Evolutionary conservation across 23 red algal genomes (phyloP).

Genomic region (Chondrus crispus): DNA sequence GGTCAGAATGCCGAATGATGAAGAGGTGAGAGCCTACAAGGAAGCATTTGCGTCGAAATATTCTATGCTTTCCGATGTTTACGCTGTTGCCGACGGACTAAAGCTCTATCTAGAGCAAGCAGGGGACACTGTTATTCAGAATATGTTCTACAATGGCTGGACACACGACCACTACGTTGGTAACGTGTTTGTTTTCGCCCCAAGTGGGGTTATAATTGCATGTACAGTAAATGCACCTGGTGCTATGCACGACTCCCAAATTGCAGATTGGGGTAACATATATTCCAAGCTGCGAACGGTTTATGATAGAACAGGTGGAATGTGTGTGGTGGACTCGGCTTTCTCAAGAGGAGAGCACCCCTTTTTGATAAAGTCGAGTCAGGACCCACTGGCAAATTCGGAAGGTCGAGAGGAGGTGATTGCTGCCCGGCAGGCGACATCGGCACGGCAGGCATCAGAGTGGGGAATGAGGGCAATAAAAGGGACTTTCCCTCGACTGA

Average conservation of each 20-base stretch:
- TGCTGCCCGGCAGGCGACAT: neutral
- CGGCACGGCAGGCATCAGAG: neutral
- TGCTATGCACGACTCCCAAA: neutral
- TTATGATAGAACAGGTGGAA: neutral
- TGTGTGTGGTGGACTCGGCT: neutral
- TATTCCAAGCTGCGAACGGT: neutral
- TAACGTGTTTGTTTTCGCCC: conserved; percentile 10
- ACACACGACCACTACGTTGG: neutral
- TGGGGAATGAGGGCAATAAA: neutral
- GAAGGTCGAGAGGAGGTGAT: neutral
- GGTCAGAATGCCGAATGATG: neutral
- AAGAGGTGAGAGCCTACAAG: neutral
- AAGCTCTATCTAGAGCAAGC: neutral
- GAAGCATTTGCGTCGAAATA: neutral
- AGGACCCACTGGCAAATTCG: neutral
- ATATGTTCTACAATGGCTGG: neutral
- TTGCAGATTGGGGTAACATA: neutral
- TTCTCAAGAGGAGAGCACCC: neutral
- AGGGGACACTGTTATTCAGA: neutral
- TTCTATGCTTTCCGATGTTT: neutral
- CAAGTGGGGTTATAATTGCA: neutral
- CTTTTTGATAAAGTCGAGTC: neutral
- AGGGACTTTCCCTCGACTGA: neutral
- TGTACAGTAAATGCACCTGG: neutral
- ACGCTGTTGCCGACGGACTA: neutral